Percentiles rank a stretch among this genome's conserved stretches.
phyloP scores from a whole-genome alignment of 2,329 filamentous ascomycete species.

The Penicillium sp. region DNA sequence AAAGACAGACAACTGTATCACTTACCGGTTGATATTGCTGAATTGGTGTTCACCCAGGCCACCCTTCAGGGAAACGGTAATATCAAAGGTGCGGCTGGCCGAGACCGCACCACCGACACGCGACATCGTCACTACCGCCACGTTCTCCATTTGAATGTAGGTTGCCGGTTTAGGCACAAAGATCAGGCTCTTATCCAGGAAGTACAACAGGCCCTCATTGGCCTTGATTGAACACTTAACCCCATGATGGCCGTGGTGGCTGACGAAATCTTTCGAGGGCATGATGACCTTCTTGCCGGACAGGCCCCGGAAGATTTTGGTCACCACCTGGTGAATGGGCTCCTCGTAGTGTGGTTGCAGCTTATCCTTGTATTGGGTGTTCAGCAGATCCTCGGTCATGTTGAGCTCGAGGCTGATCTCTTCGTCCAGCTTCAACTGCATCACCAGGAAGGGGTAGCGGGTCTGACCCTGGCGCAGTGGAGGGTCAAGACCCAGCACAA shows the following conservation, averaged over 20 bases:
- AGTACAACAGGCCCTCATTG: slow-evolving; percentile 96
- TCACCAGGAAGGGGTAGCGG: slow-evolving; percentile 95
- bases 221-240: slow-evolving; percentile 99
- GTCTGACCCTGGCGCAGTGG: slow-evolving; percentile 96
- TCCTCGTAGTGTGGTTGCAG: slow-evolving; percentile 88
- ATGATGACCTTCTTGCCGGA: slow-evolving; percentile 93
- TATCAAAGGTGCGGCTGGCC: slow-evolving; percentile 93
- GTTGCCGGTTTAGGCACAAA: slow-evolving; percentile 98
- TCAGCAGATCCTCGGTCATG: slow-evolving; percentile 84
- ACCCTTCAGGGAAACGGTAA: slow-evolving; percentile 85
- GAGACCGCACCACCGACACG: slow-evolving; percentile 92
- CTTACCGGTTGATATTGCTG: slow-evolving; percentile 91
- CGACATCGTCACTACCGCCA: slow-evolving; percentile 88
- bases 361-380: slow-evolving; percentile 85
- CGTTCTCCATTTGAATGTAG: slow-evolving; percentile 93
- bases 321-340: slow-evolving; percentile 88
- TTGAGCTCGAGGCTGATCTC: slow-evolving; percentile 96
- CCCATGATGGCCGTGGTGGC: slow-evolving; percentile 87
- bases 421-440: slow-evolving; percentile 98
- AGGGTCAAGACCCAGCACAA: slow-evolving; percentile 90
- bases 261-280: slow-evolving; percentile 90
- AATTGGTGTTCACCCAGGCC: slow-evolving; percentile 90
- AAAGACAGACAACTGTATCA: not conserved
- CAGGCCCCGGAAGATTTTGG: slow-evolving; percentile 91
- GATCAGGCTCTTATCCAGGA: slow-evolving; percentile 96